A percentile compares a stretch with the other conserved stretches of the same genome.
Conservation (phyloP, 805 yeast species). For the Zygosaccharomyces bisporus region DNA sequence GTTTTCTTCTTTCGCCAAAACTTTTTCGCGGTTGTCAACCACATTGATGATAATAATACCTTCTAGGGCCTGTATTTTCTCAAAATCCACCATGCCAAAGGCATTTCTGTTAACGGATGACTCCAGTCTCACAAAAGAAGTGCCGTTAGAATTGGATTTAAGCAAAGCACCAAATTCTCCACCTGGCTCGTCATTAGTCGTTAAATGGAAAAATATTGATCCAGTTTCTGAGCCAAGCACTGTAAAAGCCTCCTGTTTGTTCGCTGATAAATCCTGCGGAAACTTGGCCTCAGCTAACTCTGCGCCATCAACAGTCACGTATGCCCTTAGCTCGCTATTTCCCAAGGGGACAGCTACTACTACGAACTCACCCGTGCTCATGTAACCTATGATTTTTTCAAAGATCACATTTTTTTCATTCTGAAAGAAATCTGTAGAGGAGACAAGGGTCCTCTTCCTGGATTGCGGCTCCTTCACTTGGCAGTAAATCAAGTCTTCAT, state of each 20-base stretch:
- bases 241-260: slow-evolving; percentile 69
- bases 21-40: slow-evolving; percentile 54
- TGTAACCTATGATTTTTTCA: slow-evolving; percentile 66
- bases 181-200: slow-evolving; percentile 50
- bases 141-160: slow-evolving; percentile 90
- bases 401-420: slow-evolving; percentile 41
- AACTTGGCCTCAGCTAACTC: slow-evolving; percentile 74
- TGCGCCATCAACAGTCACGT: slow-evolving; percentile 73
- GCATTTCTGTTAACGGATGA: slow-evolving; percentile 69
- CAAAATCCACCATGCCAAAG: slow-evolving; percentile 83
- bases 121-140: slow-evolving; percentile 68
- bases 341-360: slow-evolving; percentile 63
- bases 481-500: slow-evolving; percentile 62
- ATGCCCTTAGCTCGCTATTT: slow-evolving; percentile 56
- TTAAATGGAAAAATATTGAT: slow-evolving; percentile 78
- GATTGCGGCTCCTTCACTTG: slow-evolving; percentile 42
- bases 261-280: slow-evolving; percentile 60
- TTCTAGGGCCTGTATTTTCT: slow-evolving; percentile 74
- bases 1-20: slow-evolving; percentile 35
- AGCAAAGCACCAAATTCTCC: slow-evolving; percentile 72
- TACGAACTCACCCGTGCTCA: slow-evolving; percentile 64
- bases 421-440: slow-evolving; percentile 53
- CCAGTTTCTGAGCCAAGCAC: slow-evolving; percentile 68
- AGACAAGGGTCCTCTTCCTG: slow-evolving; percentile 36
- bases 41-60: slow-evolving; percentile 76